phyloP scores from a whole-genome alignment of 2,329 filamentous ascomycete species.

The Ceratocystis papillata region DNA sequence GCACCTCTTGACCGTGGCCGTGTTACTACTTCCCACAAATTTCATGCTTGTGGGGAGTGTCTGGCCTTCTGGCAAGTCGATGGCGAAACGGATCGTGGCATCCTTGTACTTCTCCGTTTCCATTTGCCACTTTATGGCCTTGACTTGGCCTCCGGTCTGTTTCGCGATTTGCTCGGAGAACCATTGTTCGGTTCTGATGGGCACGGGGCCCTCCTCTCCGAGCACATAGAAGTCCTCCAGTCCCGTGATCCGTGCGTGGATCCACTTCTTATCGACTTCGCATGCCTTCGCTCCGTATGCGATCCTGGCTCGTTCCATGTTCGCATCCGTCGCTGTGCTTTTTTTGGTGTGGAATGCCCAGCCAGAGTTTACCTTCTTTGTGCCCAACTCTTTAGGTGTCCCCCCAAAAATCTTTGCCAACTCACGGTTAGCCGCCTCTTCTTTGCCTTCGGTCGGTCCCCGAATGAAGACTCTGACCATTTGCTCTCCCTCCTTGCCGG shows the following conservation, averaged over 20 bases:
- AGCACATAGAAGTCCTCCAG: too few relatives aligned
- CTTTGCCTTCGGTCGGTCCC: not conserved
- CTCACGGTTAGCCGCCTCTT: not conserved
- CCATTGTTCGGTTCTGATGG: not conserved
- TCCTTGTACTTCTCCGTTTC: conserved; percentile 3
- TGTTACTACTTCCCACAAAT: not conserved
- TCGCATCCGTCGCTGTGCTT: too few relatives aligned
- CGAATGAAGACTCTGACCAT: too few relatives aligned
- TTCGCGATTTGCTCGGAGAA: not conserved
- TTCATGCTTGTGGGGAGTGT: not conserved
- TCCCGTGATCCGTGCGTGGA: too few relatives aligned
- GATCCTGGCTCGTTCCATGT: too few relatives aligned
- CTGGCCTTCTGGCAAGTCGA: not conserved
- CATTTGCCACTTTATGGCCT: not conserved
- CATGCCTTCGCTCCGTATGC: not conserved
- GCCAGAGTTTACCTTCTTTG: too few relatives aligned
- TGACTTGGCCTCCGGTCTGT: conserved; percentile 2
- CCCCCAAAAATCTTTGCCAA: not conserved
- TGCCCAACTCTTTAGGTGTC: too few relatives aligned
- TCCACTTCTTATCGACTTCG: too few relatives aligned
- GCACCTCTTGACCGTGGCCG: not conserved
- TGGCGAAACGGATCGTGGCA: not conserved
- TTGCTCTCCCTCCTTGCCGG: too few relatives aligned
- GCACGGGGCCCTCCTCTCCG: too few relatives aligned
- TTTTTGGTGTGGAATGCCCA: too few relatives aligned